Evolutionary conservation across 768 basidiomycete species (phyloP).

Genomic region (Hypholoma sublateritium): DNA sequence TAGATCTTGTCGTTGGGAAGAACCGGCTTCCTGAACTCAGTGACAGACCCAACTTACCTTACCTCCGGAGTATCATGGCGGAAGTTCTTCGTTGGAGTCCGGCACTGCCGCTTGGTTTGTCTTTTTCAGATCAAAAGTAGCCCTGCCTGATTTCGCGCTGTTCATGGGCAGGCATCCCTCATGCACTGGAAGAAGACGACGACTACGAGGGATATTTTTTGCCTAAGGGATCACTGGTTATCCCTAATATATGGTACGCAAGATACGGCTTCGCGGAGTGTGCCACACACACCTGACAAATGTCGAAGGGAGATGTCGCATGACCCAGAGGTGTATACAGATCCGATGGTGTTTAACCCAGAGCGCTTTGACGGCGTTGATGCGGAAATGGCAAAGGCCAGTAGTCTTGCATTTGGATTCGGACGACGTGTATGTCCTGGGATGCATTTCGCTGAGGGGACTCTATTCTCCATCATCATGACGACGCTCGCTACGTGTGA

Average conservation of each 20-base stretch:
- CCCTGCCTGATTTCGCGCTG: slow-evolving; percentile 27
- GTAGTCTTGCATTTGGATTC: slow-evolving; percentile 26
- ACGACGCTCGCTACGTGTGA: slow-evolving; percentile 31
- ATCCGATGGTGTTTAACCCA: slow-evolving; percentile 24
- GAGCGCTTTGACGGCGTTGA: slow-evolving; percentile 25
- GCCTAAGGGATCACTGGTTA: slow-evolving; percentile 11
- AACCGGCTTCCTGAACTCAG: background rate
- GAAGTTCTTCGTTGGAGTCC: slow-evolving; percentile 19
- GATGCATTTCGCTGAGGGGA: slow-evolving; percentile 26
- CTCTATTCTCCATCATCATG: slow-evolving; percentile 24
- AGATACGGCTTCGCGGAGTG: too few relatives aligned
- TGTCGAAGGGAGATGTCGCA: slow-evolving; percentile 20
- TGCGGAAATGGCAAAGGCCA: slow-evolving; percentile 16
- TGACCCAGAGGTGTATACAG: slow-evolving; percentile 20
- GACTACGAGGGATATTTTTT: slow-evolving; percentile 16
- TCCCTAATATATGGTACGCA: slow-evolving; percentile 16
- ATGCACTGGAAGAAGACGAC: slow-evolving; percentile 19
- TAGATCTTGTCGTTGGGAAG: background rate
- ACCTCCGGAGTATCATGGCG: slow-evolving; percentile 19
- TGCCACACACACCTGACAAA: background rate
- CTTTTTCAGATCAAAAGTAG: background rate
- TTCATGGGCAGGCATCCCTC: slow-evolving; percentile 26
- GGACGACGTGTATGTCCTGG: slow-evolving; percentile 46
- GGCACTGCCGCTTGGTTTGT: slow-evolving; percentile 1
- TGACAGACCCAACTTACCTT: background rate